These are phyloP conservation scores for Tripterygium wilfordii DNA, from an alignment of 177 flowering plant genomes.

Conservation along the genomic window DNA sequence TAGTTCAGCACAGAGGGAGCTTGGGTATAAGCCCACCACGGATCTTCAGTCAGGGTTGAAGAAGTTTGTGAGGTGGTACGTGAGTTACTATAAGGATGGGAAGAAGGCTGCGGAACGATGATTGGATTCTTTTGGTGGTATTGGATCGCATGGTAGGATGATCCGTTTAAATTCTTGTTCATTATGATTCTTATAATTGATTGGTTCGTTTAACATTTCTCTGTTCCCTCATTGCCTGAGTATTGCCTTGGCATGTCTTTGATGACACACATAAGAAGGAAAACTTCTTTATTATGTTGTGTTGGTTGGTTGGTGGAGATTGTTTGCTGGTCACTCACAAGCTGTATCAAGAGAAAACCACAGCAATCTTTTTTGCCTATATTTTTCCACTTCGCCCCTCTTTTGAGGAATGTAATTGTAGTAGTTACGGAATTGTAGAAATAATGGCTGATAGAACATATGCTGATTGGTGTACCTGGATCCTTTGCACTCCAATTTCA, in stretches of 20 bases:
- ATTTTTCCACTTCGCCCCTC: neutral
- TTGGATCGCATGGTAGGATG: too few relatives aligned
- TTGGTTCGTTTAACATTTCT: conserved; percentile 13
- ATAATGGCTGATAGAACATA: conserved; percentile 30
- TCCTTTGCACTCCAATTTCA: conserved; percentile 23
- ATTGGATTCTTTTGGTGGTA: conserved; percentile 6
- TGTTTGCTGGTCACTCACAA: too few relatives aligned
- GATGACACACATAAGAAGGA: too few relatives aligned
- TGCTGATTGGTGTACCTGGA: conserved; percentile 37
- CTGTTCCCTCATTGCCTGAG: conserved; percentile 9
- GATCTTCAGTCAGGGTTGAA: conserved; percentile 68
- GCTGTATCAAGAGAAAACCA: conserved; percentile 14
- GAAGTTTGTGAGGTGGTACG: conserved; percentile 65
- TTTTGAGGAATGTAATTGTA: conserved; percentile 17
- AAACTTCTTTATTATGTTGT: conserved; percentile 7
- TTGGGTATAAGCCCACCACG: conserved; percentile 59
- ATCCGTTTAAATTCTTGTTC: conserved; percentile 31
- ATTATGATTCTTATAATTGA: conserved; percentile 34
- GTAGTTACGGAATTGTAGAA: conserved; percentile 27
- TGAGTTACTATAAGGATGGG: conserved; percentile 36
- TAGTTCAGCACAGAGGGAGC: conserved; percentile 53
- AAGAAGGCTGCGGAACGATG: conserved; percentile 41
- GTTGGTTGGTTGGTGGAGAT: too few relatives aligned
- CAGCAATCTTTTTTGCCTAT: conserved; percentile 2
- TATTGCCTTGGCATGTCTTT: conserved; percentile 7